A percentile compares a stretch with the other conserved stretches of the same genome.
Evolutionary conservation across 2,329 filamentous ascomycete species (phyloP).

Genomic region (Ophiostoma sp.): DNA sequence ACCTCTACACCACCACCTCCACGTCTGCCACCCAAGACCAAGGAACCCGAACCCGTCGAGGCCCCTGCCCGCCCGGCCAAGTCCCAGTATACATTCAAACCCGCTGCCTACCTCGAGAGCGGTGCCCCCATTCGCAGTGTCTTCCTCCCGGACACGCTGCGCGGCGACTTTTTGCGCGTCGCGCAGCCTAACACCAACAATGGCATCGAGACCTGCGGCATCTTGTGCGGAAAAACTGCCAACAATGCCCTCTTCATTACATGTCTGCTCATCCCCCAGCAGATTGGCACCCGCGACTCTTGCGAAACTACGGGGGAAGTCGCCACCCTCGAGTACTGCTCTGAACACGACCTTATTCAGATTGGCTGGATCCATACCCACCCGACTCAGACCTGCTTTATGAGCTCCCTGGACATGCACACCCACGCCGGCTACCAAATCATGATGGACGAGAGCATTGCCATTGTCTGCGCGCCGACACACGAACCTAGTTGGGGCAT

Average conservation of each 20-base stretch:
- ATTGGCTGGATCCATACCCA: constrained; percentile 99
- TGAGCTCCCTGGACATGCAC: constrained; percentile 91
- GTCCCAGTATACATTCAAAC: constrained; percentile 73
- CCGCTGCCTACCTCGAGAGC: constrained; percentile 85
- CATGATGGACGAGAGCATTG: constrained; percentile 94
- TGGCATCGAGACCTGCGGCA: constrained; percentile 92
- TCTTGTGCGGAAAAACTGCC: constrained; percentile 85
- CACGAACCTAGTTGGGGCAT: constrained; percentile 80
- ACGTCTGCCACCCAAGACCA: constrained; percentile 30
- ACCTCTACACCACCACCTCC: constrained; percentile 31
- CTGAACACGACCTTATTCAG: constrained; percentile 77
- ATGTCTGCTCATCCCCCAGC: constrained; percentile 84
- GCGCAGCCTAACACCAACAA: constrained; percentile 73
- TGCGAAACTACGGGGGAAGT: constrained; percentile 91
- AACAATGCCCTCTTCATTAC: constrained; percentile 93
- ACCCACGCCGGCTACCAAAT: constrained; percentile 94
- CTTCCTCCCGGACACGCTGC: constrained; percentile 77
- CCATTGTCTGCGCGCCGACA: constrained; percentile 90
- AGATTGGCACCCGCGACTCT: constrained; percentile 85
- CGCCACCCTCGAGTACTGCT: constrained; percentile 84
- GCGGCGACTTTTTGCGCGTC: constrained; percentile 70
- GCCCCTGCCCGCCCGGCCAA: constrained; percentile 36
- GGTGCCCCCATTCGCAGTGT: constrained; percentile 83
- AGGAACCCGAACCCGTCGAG: constrained; percentile 12
- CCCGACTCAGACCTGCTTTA: constrained; percentile 94